Evolutionary conservation across 495 filamentous ascomycete genomes (phyloP).

Genomic region (Penicillium pulvis): DNA sequence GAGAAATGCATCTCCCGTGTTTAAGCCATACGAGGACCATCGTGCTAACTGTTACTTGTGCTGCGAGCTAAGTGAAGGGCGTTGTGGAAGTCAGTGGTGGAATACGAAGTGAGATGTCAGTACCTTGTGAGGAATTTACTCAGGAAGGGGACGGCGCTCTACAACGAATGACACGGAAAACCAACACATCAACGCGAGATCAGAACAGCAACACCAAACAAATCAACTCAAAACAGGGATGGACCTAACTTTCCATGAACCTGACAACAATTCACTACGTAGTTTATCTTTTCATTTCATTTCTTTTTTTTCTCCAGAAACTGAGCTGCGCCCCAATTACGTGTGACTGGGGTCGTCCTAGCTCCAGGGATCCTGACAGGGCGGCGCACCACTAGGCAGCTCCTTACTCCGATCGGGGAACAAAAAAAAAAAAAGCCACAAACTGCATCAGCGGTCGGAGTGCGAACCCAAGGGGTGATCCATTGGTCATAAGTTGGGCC

Average conservation of each 20-base stretch:
- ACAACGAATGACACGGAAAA: not conserved
- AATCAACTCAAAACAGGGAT: conserved; percentile 1
- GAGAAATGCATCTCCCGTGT: not conserved
- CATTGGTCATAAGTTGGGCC: conserved; percentile 14
- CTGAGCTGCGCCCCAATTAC: not conserved
- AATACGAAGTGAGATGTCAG: too few relatives aligned
- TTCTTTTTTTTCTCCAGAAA: conserved; percentile 3
- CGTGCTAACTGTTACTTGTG: too few relatives aligned
- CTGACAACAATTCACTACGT: not conserved
- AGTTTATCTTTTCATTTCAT: not conserved
- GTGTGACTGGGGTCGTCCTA: not conserved
- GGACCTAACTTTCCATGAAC: not conserved
- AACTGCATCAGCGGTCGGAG: conserved; percentile 13
- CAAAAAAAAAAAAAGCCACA: conserved; percentile 13
- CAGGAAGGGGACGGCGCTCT: too few relatives aligned
- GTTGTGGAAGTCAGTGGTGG: too few relatives aligned
- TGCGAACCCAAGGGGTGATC: conserved; percentile 3
- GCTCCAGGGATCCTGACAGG: conserved; percentile 16
- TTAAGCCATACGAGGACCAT: too few relatives aligned
- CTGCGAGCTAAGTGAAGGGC: too few relatives aligned
- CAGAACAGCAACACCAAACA: not conserved
- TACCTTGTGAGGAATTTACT: too few relatives aligned
- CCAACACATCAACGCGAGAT: conserved; percentile 1
- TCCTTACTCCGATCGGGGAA: conserved; percentile 20
- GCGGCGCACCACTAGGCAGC: conserved; percentile 5